Base-by-base conservation (phyloP, 495 filamentous ascomycete genomes). In the Aspergillus baeticus region DNA sequence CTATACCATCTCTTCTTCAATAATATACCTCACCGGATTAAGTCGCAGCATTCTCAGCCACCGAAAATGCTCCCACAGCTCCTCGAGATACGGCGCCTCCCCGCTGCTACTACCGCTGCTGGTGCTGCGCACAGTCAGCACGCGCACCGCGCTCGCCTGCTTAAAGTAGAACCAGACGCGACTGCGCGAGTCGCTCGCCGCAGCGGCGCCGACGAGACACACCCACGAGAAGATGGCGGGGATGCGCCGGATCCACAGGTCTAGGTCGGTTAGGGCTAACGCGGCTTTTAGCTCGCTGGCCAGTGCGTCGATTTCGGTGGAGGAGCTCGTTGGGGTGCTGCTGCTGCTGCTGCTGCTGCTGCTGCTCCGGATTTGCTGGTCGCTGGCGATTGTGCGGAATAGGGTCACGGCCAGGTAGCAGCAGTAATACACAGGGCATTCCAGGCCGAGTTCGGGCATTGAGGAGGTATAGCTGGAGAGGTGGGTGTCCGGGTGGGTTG, bases 141-240 rank as follows among this genome's bases (percentile, higher is more conserved):
- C 31, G 3, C 51, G 15, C 2, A 45, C 39, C 1, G 29, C 51
- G 17, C 39, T n/a, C 13, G 51, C 6, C 38, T 54, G 51, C n/a
- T 43, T 34, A 29, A 54, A 54, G 21, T 54, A 54, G 17, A 54
- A 54, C 51, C 51, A 54, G 51, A 23, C 36, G 8, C 51, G 38
- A 14, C 18, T n/a, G 14, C 51, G 15, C 3, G 51, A 14, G 17
- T 54, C 29, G 14, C 29, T 44, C 2, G 39, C 23, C 14, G 39
- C 29, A 1, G 51, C 51, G 10, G 51, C 51, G 0, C 51, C 51
- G 6, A 26, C 22, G 3, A 54, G 29, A 45, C 51, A 54, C 0
- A 54, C 51, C 51, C 51, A 54, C 8, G 11, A 22, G 6, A 44
- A 45, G 7, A 31, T 7, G 10, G 23, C 38, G 4, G 51, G 51